Evolutionary conservation across 345 rosid genomes (phyloP).

Genomic region (Hibiscus trionum): DNA sequence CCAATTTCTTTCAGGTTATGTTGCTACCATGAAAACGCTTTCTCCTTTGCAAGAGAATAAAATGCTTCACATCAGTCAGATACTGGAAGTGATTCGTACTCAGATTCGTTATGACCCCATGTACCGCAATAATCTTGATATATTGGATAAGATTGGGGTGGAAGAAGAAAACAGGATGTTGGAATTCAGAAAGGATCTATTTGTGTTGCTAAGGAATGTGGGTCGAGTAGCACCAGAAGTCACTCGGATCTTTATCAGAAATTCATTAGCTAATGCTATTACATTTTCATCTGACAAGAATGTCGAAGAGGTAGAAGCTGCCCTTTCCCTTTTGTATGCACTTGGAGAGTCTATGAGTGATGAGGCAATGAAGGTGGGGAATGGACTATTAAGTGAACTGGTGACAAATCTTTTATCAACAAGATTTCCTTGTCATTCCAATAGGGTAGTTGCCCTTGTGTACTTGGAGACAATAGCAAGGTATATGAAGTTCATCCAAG

Average conservation of each 20-base stretch:
- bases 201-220: constrained; percentile 67
- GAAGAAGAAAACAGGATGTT: constrained; percentile 90
- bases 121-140: constrained; percentile 60
- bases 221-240: constrained; percentile 85
- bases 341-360: constrained; percentile 78
- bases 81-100: constrained; percentile 66
- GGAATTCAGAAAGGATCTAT: constrained; percentile 76
- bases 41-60: constrained; percentile 66
- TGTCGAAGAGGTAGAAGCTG: constrained; percentile 94
- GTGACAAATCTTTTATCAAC: constrained; percentile 70
- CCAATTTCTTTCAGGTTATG: constrained; percentile 76
- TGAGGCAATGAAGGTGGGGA: constrained; percentile 59
- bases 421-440: constrained; percentile 73
- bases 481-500: constrained; percentile 78
- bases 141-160: constrained; percentile 70
- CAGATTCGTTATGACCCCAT: constrained; percentile 73
- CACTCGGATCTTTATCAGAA: constrained; percentile 65
- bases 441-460: constrained; percentile 76
- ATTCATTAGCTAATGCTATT: constrained; percentile 59
- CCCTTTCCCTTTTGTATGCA: constrained; percentile 84
- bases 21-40: constrained; percentile 68
- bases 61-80: constrained; percentile 52
- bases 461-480: constrained; percentile 78
- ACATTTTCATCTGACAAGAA: constrained; percentile 52
- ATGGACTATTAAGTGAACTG: constrained; percentile 60